Percentiles rank a stretch among this genome's conserved stretches.
These are phyloP conservation scores for Insectozyma bohioensis DNA, from an alignment of 1,139 yeast genomes.

Conservation along the genomic window DNA sequence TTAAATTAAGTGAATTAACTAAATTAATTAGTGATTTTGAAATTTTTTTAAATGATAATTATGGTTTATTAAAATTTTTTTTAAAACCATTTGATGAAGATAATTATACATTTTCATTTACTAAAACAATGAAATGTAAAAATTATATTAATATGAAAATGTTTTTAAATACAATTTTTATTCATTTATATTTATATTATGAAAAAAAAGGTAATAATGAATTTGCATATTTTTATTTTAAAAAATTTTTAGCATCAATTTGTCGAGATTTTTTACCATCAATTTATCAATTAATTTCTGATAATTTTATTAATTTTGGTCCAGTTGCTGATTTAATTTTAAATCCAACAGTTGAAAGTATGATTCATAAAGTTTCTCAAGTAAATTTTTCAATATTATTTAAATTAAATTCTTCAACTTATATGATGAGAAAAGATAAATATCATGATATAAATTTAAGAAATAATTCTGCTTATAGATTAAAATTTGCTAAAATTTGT, in stretches of 20 bases:
- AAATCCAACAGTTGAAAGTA: slow-evolving; percentile 30
- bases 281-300: slow-evolving; percentile 26
- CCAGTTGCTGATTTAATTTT: slow-evolving; percentile 35
- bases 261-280: slow-evolving; percentile 31
- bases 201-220: slow-evolving; percentile 22
- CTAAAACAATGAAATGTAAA: slow-evolving; percentile 33
- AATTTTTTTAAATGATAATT: slow-evolving; percentile 19
- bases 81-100: slow-evolving; percentile 26
- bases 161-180: slow-evolving; percentile 25
- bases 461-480: slow-evolving; percentile 15
- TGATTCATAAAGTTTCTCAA: slow-evolving; percentile 33
- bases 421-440: slow-evolving; percentile 18
- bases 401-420: slow-evolving; percentile 23
- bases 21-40: slow-evolving; percentile 30
- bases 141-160: slow-evolving; percentile 31
- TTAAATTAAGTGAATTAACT: slow-evolving; percentile 23
- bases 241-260: slow-evolving; percentile 25
- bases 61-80: slow-evolving; percentile 24
- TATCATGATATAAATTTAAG: slow-evolving; percentile 16
- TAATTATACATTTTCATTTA: slow-evolving; percentile 25
- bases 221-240: slow-evolving; percentile 29
- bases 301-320: slow-evolving; percentile 29
- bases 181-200: slow-evolving; percentile 32
- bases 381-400: slow-evolving; percentile 23
- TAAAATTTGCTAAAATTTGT: slow-evolving; percentile 21